Base-by-base conservation (phyloP, 768 basidiomycete species). In the Tylopilus sp. region DNA sequence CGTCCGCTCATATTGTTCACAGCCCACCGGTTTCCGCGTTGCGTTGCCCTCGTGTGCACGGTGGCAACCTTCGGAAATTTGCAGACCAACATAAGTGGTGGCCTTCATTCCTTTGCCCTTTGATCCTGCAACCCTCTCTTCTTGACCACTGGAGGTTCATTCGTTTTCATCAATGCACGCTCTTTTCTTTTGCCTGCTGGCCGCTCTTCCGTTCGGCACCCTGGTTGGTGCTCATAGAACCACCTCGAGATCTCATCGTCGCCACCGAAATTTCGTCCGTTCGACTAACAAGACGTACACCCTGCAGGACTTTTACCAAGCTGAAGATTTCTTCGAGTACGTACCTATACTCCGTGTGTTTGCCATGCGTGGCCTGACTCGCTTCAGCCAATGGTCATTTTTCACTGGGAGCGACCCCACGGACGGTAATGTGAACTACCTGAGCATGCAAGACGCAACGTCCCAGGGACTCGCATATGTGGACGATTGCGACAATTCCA, bases 351-450 rank as follows among this genome's bases (percentile, higher is more conserved):
- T 19, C n/a, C 31, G 24, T 25, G 9, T 41, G 25, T 12, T 48
- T 45, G 25, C 14, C 38, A 42, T 40, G n/a, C 28, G 36, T 17
- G 8, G 34, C 25, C 46, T 37, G 54, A 50, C 46, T 10, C 53
- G 48, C 22, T 61, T n/a, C 60, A 89, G 87, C 44, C 59, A 80
- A 40, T 90, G 85, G 84, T 71, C 84, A 29, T 91, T 87, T 72
- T 89, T 81, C 71, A 75, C 75, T 13, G 69, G 58, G 4, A 14
- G 68, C 12, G 89, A 92, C 68, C 89, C 89, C 4, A 91, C 89
- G 1, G 69, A 81, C 57, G 89, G 89, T 17, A 70, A 70, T 24
- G 90, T 92, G 45, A 76, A 81, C 52, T 92, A 82, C 65, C 72
- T 81, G 54, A 70, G 61, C 29, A 65, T 72, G 60, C 62, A 68